These are phyloP conservation scores for Pseudocercospora eumusae DNA, from an alignment of 2,329 filamentous ascomycete species.

Conservation along the genomic window DNA sequence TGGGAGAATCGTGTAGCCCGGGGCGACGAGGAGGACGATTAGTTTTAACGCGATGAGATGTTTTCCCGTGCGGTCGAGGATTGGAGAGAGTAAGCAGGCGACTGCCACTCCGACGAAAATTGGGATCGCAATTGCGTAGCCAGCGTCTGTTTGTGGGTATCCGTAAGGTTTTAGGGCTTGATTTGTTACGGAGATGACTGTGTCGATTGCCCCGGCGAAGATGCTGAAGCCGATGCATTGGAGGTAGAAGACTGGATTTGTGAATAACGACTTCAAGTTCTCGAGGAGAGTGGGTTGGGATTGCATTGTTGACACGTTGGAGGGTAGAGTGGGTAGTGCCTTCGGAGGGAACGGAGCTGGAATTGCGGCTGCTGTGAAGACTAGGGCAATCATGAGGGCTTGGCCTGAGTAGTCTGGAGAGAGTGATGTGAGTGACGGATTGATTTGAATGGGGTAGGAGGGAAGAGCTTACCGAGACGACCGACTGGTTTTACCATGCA, in stretches of 20 bases:
- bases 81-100: slow-evolving; percentile 67
- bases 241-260: slow-evolving; percentile 72
- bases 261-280: slow-evolving; percentile 50
- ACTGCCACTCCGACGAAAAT: slow-evolving; percentile 80
- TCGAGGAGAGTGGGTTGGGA: slow-evolving; percentile 52
- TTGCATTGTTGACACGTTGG: slow-evolving; percentile 60
- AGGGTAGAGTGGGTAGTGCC: slow-evolving; percentile 71
- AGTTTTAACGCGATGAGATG: slow-evolving; percentile 6
- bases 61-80: slow-evolving; percentile 5
- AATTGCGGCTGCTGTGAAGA: slow-evolving; percentile 57
- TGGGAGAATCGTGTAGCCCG: slow-evolving; percentile 2
- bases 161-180: slow-evolving; percentile 80
- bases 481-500: slow-evolving; percentile 10
- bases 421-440: too few relatives aligned
- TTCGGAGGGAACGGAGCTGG: slow-evolving; percentile 79
- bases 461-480: neutral
- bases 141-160: slow-evolving; percentile 76
- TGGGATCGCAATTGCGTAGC: slow-evolving; percentile 80
- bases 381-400: slow-evolving; percentile 16
- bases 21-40: neutral
- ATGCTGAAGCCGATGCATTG: slow-evolving; percentile 73
- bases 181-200: slow-evolving; percentile 78
- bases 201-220: slow-evolving; percentile 90
- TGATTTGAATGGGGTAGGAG: too few relatives aligned
- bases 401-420: slow-evolving; percentile 3